phyloP scores from a whole-genome alignment of 148 eudicot species.

The Camellia granthamiana region DNA sequence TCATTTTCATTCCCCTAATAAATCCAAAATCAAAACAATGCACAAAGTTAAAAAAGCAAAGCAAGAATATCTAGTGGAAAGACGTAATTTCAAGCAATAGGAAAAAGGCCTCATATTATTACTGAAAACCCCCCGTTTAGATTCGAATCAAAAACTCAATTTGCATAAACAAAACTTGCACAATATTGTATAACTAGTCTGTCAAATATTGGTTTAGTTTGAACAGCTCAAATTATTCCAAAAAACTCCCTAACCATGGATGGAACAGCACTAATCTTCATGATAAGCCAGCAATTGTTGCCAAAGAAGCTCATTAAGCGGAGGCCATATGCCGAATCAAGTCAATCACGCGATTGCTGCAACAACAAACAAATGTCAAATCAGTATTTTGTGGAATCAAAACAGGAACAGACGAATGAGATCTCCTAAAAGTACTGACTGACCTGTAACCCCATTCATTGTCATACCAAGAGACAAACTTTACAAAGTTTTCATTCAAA shows the following conservation, averaged over 20 bases:
- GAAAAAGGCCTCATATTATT: conserved; percentile 11
- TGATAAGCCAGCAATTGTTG: not conserved
- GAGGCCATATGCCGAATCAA: conserved; percentile 51
- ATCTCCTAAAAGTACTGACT: conserved; percentile 11
- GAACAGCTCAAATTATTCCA: conserved; percentile 15
- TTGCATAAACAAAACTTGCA: conserved; percentile 8
- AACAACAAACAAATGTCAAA: conserved; percentile 13
- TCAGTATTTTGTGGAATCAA: not conserved
- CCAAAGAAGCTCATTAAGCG: conserved; percentile 3
- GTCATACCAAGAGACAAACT: conserved; percentile 77
- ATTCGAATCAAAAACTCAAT: not conserved
- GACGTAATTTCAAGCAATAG: conserved; percentile 20
- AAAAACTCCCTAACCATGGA: not conserved
- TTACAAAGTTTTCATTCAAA: conserved; percentile 56
- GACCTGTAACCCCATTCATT: conserved; percentile 86
- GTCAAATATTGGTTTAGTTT: conserved; percentile 3
- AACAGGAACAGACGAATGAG: not conserved
- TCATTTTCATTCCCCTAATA: too few species aligned
- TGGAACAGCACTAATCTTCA: not conserved
- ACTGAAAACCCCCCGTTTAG: not conserved
- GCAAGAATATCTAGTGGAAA: not conserved
- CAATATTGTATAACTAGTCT: not conserved
- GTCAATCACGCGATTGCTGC: conserved; percentile 70
- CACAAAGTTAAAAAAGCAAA: not conserved
- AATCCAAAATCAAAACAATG: too few species aligned